Conservation (phyloP, 2,329 filamentous ascomycete genomes). For the Cytospora chrysosperma region DNA sequence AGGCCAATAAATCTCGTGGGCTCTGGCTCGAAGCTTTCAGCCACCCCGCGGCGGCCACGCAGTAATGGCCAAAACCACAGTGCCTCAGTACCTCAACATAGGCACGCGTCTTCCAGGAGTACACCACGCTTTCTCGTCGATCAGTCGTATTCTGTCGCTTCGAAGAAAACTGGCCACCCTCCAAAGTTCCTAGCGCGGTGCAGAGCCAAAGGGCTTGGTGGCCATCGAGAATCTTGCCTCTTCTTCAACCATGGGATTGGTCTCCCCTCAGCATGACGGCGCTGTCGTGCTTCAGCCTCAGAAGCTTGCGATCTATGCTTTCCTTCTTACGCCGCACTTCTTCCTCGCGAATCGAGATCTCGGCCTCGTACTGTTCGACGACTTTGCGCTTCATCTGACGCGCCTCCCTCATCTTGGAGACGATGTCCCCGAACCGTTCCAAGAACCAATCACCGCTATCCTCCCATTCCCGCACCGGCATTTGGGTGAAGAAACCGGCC, state of each 20-base stretch:
- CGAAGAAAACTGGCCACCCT: not conserved
- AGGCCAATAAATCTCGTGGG: not conserved
- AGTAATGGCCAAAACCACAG: not conserved
- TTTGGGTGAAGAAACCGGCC: constrained; percentile 50
- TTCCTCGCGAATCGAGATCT: constrained; percentile 55
- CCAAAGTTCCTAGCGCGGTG: not conserved
- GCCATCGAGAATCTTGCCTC: not conserved
- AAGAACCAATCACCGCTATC: constrained; percentile 60
- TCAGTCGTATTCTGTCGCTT: not conserved
- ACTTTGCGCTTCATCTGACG: constrained; percentile 50
- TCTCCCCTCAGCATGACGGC: constrained; percentile 54
- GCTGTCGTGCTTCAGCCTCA: constrained; percentile 56
- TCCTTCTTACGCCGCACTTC: constrained; percentile 52
- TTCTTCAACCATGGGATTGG: constrained; percentile 29
- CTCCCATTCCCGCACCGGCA: constrained; percentile 59
- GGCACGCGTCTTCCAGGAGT: not conserved
- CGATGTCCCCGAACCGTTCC: constrained; percentile 50
- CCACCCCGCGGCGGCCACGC: not conserved
- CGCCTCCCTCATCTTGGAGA: constrained; percentile 47
- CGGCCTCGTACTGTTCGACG: constrained; percentile 52
- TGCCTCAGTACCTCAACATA: not conserved
- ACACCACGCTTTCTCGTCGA: not conserved
- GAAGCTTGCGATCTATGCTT: constrained; percentile 54
- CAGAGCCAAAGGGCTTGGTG: not conserved
- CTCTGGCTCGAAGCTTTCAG: no score